Evolutionary conservation across 805 yeast genomes (phyloP).

Genomic region (Zygosaccharomyces bisporus): DNA sequence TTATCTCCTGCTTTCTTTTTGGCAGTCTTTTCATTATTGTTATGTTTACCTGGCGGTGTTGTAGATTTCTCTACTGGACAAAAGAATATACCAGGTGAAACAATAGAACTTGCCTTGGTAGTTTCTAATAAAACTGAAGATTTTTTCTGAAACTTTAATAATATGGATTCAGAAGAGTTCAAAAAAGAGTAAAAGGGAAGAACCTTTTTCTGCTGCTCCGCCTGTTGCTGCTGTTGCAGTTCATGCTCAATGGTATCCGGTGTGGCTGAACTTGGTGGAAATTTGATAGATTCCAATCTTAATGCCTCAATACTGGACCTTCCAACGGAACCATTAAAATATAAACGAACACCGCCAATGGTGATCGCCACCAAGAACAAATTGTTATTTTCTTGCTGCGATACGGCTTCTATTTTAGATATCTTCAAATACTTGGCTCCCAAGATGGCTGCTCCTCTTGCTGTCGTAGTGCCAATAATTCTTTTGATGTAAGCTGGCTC

Average conservation of each 20-base stretch:
- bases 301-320: constrained; percentile 38
- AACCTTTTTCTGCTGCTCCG: constrained; percentile 37
- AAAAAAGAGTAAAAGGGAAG: constrained; percentile 30
- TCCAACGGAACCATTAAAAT: constrained; percentile 43
- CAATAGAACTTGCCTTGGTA: constrained; percentile 53
- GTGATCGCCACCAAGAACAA: constrained; percentile 76
- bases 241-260: constrained; percentile 34
- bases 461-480: constrained; percentile 42
- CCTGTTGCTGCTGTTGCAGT: constrained; percentile 39
- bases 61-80: constrained; percentile 48
- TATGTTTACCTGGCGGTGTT: constrained; percentile 7
- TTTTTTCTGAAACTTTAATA: constrained; percentile 51
- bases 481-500: constrained; percentile 39
- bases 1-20: background rate
- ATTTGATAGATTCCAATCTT: constrained; percentile 50
- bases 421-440: constrained; percentile 55
- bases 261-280: constrained; percentile 51
- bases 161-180: constrained; percentile 31
- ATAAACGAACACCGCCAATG: constrained; percentile 76
- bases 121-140: constrained; percentile 53
- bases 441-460: constrained; percentile 52
- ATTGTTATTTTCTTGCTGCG: constrained; percentile 61
- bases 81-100: constrained; percentile 84
- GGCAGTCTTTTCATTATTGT: background rate
- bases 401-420: constrained; percentile 42